These are phyloP conservation scores for Jatropha curcas DNA, from an alignment of 345 rosid species.

Conservation along the genomic window DNA sequence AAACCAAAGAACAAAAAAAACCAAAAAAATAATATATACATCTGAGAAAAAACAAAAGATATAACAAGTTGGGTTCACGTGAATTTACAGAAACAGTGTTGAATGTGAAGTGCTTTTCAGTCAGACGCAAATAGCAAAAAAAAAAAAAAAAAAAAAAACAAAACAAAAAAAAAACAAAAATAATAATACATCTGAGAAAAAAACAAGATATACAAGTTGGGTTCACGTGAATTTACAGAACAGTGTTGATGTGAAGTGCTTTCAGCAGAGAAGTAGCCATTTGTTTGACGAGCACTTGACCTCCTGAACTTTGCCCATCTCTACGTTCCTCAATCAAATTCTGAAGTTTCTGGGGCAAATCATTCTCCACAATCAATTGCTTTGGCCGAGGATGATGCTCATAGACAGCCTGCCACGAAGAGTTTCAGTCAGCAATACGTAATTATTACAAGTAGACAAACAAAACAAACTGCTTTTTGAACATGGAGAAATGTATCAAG, in stretches of 20 bases:
- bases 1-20: no score
- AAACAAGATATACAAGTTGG: slow-evolving; percentile 22
- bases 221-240: slow-evolving; percentile 49
- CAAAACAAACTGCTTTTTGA: not conserved
- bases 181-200: no score
- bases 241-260: slow-evolving; percentile 92
- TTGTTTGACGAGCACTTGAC: slow-evolving; percentile 95
- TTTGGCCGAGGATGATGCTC: slow-evolving; percentile 99
- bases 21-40: no score
- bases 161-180: no score
- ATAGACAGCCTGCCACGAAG: slow-evolving; percentile 69
- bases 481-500: no score
- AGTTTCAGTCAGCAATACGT: not conserved
- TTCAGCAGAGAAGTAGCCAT: slow-evolving; percentile 97
- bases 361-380: slow-evolving; percentile 93
- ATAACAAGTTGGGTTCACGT: no score
- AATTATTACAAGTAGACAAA: not conserved
- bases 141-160: no score
- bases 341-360: slow-evolving; percentile 79
- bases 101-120: no score
- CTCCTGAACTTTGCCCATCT: slow-evolving; percentile 93
- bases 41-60: no score
- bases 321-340: slow-evolving; percentile 94
- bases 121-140: no score
- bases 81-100: no score